Evolutionary conservation across 192 early-diverging fungal species (phyloP).

Genomic region (Backusella westeae): DNA sequence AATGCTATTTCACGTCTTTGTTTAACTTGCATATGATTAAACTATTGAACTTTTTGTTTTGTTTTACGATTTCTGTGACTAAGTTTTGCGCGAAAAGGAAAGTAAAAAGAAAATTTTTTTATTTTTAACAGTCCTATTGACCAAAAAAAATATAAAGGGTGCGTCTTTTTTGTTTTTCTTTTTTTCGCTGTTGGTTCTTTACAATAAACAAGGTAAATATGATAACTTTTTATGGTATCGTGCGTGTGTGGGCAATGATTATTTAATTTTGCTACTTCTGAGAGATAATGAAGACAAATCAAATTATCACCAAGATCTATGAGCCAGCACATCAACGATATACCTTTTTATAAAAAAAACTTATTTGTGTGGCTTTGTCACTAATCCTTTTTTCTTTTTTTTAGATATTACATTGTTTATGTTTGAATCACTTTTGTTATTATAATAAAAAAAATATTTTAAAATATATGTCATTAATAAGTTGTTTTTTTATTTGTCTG

Average conservation of each 20-base stretch:
- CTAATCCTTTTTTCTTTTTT: background rate
- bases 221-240: background rate
- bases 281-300: background rate
- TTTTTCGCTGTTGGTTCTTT: background rate
- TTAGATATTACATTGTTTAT: background rate
- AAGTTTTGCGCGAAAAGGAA: background rate
- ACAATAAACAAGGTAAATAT: background rate
- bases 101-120: background rate
- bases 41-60: no score
- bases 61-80: background rate
- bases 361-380: background rate
- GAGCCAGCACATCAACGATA: background rate
- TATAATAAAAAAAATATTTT: no score
- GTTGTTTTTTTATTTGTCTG: no score
- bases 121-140: background rate
- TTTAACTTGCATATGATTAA: no score
- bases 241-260: background rate
- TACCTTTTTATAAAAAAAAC: background rate
- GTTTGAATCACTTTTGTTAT: no score
- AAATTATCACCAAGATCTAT: slow-evolving; percentile 8
- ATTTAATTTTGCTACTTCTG: slow-evolving; percentile 4
- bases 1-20: background rate
- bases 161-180: background rate
- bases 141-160: background rate
- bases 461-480: no score